Evolutionary conservation across 1,284 basidiomycete genomes (phyloP).

Genomic region (Melanopsichium pennsylvanicum): DNA sequence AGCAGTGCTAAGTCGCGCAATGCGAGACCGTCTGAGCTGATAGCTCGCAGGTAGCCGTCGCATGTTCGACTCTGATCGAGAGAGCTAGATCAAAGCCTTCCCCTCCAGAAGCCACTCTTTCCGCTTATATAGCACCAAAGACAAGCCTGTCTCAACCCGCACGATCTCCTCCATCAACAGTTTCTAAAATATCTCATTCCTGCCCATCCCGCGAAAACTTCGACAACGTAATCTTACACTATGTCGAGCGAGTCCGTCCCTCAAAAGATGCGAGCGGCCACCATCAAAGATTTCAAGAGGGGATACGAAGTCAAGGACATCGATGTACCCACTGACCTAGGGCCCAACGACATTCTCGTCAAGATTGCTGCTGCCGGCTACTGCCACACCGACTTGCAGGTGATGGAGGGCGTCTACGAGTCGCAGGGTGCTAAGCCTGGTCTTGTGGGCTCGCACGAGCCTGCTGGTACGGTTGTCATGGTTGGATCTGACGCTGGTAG

Average conservation of each 20-base stretch:
- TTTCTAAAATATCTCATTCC: not conserved
- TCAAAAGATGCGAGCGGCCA: conserved; percentile 50
- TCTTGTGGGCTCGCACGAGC: conserved; percentile 57
- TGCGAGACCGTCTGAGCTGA: too few relatives aligned
- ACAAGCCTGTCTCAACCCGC: too few relatives aligned
- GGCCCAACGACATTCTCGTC: conserved; percentile 38
- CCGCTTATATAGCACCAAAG: too few relatives aligned
- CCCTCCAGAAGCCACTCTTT: too few relatives aligned
- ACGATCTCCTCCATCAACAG: too few relatives aligned
- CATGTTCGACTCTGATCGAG: too few relatives aligned
- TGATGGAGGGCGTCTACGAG: conserved; percentile 54
- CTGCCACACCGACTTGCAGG: conserved; percentile 59
- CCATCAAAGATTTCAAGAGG: conserved; percentile 55
- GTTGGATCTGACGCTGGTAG: conserved; percentile 31
- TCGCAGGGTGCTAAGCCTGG: conserved; percentile 48
- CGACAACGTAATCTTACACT: not conserved
- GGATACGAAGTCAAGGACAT: conserved; percentile 49
- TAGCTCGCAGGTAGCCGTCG: too few relatives aligned
- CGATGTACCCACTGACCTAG: conserved; percentile 43
- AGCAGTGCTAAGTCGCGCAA: too few relatives aligned
- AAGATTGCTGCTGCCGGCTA: conserved; percentile 54
- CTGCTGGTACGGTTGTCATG: conserved; percentile 53
- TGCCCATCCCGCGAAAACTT: not conserved
- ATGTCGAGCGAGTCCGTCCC: conserved; percentile 50
- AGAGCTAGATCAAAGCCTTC: too few relatives aligned